Evolutionary conservation across 1,139 yeast genomes (phyloP).

Genomic region (Pichia sp.): DNA sequence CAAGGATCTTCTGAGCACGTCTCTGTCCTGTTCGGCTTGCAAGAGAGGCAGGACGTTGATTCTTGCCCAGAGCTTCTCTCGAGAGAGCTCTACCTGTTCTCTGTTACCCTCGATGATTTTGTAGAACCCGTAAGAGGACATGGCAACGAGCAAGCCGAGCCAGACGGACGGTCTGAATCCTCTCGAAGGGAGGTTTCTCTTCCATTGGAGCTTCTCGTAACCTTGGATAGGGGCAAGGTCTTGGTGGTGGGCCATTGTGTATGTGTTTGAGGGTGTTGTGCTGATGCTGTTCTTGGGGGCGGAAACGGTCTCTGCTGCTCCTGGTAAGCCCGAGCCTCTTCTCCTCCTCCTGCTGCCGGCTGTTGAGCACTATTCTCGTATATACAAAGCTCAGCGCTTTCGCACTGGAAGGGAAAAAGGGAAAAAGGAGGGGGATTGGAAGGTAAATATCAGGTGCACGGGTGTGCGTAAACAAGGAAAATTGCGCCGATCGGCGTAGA

Average conservation of each 20-base stretch:
- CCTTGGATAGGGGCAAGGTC: constrained; percentile 89
- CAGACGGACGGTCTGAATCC: constrained; percentile 78
- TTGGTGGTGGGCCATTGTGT: constrained; percentile 41
- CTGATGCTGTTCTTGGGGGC: too few relatives aligned
- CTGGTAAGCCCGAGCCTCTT: too few relatives aligned
- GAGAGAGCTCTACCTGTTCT: constrained; percentile 69
- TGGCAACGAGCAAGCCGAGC: constrained; percentile 57
- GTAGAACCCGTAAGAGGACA: constrained; percentile 72
- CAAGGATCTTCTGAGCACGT: constrained; percentile 65
- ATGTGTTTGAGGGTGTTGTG: too few relatives aligned
- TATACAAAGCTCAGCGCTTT: neutral
- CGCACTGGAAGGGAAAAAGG: constrained; percentile 15
- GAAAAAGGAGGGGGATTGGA: constrained; percentile 1
- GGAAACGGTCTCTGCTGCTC: too few relatives aligned
- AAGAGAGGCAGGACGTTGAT: constrained; percentile 69
- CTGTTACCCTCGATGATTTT: constrained; percentile 62
- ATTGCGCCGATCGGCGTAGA: neutral
- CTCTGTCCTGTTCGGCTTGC: constrained; percentile 81
- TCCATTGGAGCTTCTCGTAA: constrained; percentile 86
- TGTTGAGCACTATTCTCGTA: too few relatives aligned
- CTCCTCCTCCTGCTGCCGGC: too few relatives aligned
- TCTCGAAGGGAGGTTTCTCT: constrained; percentile 77
- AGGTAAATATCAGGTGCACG: neutral
- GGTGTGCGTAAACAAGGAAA: neutral
- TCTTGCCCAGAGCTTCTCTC: constrained; percentile 79